Evolutionary conservation across 148 eudicot genomes (phyloP), one percentile per base, ranked within the genome.

Genomic region (Rhododendron molle): DNA sequence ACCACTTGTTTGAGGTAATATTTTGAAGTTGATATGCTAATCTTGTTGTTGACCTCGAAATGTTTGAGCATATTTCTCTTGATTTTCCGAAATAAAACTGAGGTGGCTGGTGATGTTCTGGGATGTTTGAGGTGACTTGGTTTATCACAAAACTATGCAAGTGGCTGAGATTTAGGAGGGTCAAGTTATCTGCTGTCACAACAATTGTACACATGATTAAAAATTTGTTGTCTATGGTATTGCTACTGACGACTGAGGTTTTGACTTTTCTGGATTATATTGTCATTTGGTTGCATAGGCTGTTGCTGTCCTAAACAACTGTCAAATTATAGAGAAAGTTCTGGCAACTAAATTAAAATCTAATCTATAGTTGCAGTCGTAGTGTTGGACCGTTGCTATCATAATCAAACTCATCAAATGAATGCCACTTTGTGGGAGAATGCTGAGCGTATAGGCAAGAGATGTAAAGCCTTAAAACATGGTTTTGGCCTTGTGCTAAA

Each of bases 1-100:
- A 71, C 20, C 38, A 71, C 40, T 71, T 71, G 76, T 71, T 71
- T 96, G 99, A 96, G 99, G 98, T 95, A 90, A 83, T 54, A 8
- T 46, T 84, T 26, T 10, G 40, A 44, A 30, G 23, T 30, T 49
- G 38, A 30, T 9, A 7, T 30, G 43, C 81, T 34, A 18, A 4
- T 54, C 38, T 71, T 81, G 46, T 30, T 36, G 32, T 78, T 46
- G 58, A 78, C 26, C 81, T 46, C 15, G n/a, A 76, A 36, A 18
- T 36, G n/a, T 36, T 83, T 20, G 38, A 71, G 76, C 38, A 74
- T 36, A 16, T 74, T 36, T 74, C 20, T 38, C 10, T 36, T 38
- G n/a, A 34, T 2, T 74, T 74, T 38, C 46, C 26, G 21, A 38
- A 71, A 74, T 74, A 38, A 74, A 36, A 16, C 46, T 36, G 26